phyloP scores from a whole-genome alignment of 1,284 basidiomycete species.

The Entoloma clypeatum region DNA sequence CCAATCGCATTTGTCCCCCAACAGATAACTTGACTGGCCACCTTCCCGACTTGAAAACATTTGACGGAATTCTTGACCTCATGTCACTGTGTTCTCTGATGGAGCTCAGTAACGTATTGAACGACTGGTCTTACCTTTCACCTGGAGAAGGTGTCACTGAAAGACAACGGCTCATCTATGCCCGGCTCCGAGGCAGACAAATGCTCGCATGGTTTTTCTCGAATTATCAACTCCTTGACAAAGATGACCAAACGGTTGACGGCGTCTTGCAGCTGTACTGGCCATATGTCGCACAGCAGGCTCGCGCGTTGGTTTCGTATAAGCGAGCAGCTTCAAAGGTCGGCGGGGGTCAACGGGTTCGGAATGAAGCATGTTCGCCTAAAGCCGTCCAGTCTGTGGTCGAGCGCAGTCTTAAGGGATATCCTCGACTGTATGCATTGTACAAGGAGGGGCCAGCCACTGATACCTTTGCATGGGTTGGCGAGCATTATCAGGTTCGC shows the following conservation, averaged over 20 bases:
- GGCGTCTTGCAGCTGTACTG: background rate
- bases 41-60: background rate
- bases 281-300: conserved; percentile 1
- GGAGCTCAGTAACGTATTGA: conserved; percentile 1
- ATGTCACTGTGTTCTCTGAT: conserved; percentile 1
- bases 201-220: conserved; percentile 4
- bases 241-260: background rate
- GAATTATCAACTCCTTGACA: background rate
- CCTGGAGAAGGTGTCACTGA: background rate
- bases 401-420: no score
- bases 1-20: background rate
- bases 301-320: conserved; percentile 1
- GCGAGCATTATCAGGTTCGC: no score
- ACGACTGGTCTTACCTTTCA: background rate
- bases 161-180: background rate
- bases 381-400: no score
- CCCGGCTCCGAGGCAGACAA: background rate
- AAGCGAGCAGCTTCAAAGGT: background rate
- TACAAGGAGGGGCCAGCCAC: no score
- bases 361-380: no score
- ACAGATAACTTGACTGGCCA: background rate
- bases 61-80: background rate
- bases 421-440: no score
- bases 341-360: no score
- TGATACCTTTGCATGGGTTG: no score